Evolutionary conservation across 2,329 filamentous ascomycete genomes (phyloP), one percentile per base, ranked within the genome.

Genomic region (Tolypocladium cylindrosporum): DNA sequence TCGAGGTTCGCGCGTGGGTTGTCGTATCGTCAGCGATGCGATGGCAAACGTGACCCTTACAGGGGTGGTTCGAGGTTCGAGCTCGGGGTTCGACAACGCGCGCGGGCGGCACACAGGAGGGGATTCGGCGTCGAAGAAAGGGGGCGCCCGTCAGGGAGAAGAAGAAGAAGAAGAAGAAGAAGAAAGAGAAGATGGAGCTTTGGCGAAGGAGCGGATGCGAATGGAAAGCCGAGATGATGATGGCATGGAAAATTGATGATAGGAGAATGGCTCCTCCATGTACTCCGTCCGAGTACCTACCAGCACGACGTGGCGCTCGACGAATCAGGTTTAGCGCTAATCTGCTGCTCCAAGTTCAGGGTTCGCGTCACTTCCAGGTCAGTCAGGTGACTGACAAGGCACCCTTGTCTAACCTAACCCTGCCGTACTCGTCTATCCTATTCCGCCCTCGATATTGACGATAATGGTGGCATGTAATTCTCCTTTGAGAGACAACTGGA

Each of bases 191-290:
- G 31, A 52, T 7, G 48, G 16, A 10, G 37, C 24, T 43, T 31
- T 21, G 55, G 63, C 34, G 42, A 66, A 69, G 64, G 66, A 69
- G 64, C 50, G 67, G 66, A 68, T 63, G 61, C 60, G 58, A 59
- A 65, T 54, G 58, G 58, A 51, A 58, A 24, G 53, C 31, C 43
- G 36, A 11, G 53, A 16, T n/a, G 53, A 42, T 31, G 36, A 42
- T 34, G 39, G n/a, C 37, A 55, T 13, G 36, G 43, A 48, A 57
- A 51, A 61, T 42, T 53, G 39, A 61, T 41, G 43, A 62, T 45
- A 57, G 58, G 60, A 65, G 58, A 57, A 43, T 37, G 21, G 27
- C 16, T 14, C 27, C 24, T 27, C 24, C 24, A 27, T 27, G 24
- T 27, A 27, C 24, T 27, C 24, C 3, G 24, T 27, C 24, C 24